Evolutionary conservation across 164 flowering plant species (phyloP).

Genomic region (Chimonanthus praecox): DNA sequence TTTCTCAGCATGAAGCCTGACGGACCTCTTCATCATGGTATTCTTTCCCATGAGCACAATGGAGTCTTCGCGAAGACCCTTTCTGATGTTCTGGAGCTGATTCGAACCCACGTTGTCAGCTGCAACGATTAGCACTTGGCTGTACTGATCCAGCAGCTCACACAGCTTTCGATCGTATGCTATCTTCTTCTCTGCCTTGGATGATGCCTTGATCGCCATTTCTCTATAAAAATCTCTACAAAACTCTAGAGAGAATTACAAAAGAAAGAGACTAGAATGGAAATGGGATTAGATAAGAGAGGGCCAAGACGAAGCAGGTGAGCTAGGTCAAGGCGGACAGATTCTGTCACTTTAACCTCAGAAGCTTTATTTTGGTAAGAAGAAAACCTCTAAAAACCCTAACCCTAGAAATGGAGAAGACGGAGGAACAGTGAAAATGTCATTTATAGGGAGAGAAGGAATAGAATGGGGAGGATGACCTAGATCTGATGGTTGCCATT

Average conservation of each 20-base stretch:
- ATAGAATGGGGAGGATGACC: too few species aligned
- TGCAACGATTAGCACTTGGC: constrained; percentile 51
- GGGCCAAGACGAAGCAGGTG: constrained; percentile 54
- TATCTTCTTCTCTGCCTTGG: constrained; percentile 72
- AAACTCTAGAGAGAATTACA: not conserved
- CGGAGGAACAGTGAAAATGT: not conserved
- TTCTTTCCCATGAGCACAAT: constrained; percentile 75
- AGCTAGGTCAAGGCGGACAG: constrained; percentile 67
- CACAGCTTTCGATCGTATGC: constrained; percentile 70
- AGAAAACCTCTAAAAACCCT: not conserved
- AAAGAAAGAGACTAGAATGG: constrained; percentile 2
- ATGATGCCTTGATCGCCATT: constrained; percentile 41
- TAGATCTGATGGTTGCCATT: too few species aligned
- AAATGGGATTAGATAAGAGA: constrained; percentile 24
- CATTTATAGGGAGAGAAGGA: too few species aligned
- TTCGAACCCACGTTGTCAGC: constrained; percentile 87
- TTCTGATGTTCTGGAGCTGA: constrained; percentile 71
- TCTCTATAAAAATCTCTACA: not conserved
- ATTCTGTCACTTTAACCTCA: constrained; percentile 66
- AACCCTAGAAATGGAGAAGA: not conserved
- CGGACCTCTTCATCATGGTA: constrained; percentile 46
- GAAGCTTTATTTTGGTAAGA: not conserved
- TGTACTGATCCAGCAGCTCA: constrained; percentile 58
- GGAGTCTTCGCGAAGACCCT: constrained; percentile 44
- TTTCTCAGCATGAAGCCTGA: constrained; percentile 36